phyloP scores from a whole-genome alignment of 805 yeast genomes.

The Aciculoconidium aculeatum region DNA sequence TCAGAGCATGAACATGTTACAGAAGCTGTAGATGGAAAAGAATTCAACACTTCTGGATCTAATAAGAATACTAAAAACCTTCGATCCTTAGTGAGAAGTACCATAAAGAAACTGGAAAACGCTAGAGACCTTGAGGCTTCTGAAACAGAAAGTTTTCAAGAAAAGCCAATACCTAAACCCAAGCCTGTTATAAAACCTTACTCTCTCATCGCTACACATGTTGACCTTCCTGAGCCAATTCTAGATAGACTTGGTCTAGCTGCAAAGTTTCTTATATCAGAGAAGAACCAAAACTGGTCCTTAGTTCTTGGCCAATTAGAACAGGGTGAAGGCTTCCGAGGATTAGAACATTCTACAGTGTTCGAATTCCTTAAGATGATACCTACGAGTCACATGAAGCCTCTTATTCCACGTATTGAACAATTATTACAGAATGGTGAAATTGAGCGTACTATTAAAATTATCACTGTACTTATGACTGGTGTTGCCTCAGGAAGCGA shows the following conservation, averaged over 20 bases:
- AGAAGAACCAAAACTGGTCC: constrained; percentile 41
- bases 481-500: constrained; percentile 23
- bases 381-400: constrained; percentile 32
- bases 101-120: no score
- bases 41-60: not conserved
- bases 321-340: constrained; percentile 30
- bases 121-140: no score
- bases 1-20: constrained; percentile 8
- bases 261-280: constrained; percentile 31
- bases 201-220: constrained; percentile 13
- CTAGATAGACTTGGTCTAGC: constrained; percentile 34
- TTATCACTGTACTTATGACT: constrained; percentile 33
- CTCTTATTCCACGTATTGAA: constrained; percentile 31
- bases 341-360: constrained; percentile 26
- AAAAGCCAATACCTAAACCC: constrained; percentile 1
- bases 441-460: constrained; percentile 22
- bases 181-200: constrained; percentile 1
- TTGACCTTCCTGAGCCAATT: constrained; percentile 32
- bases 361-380: constrained; percentile 32
- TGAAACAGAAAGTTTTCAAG: not conserved
- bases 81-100: constrained; percentile 1
- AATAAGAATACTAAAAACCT: no score
- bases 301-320: constrained; percentile 37
- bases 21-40: constrained; percentile 1
- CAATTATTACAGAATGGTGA: constrained; percentile 30